A percentile compares a stretch with the other conserved stretches of the same genome.
These are phyloP conservation scores for Gastrodia elata DNA, from an alignment of 106 monocot genomes.

Conservation along the genomic window DNA sequence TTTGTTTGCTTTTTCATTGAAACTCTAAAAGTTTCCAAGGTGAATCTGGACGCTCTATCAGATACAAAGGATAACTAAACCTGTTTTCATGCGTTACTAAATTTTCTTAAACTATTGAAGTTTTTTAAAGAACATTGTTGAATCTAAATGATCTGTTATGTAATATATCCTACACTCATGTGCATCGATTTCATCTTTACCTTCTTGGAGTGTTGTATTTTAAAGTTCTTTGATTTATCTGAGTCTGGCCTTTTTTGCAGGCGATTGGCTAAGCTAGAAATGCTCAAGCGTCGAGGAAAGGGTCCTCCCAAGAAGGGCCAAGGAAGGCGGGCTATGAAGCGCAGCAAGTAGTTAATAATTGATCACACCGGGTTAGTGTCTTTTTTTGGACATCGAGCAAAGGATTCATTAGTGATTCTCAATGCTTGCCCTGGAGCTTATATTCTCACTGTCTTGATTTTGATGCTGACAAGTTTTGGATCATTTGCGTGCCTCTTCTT, in stretches of 20 bases:
- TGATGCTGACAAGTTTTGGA: too few species aligned
- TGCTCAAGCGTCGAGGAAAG: constrained; percentile 89
- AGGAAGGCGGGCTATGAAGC: constrained; percentile 90
- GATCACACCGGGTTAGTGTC: neutral
- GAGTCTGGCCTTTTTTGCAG: constrained; percentile 12
- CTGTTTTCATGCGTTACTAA: neutral
- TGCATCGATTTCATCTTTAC: too few species aligned
- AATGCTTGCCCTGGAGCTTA: too few species aligned
- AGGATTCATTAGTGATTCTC: neutral
- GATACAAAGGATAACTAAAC: neutral
- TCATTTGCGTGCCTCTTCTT: too few species aligned
- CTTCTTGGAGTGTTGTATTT: neutral
- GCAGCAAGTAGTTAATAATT: constrained; percentile 46
- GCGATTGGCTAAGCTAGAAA: constrained; percentile 84
- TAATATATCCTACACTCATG: neutral
- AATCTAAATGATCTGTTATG: neutral
- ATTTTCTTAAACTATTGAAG: neutral
- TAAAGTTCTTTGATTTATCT: neutral
- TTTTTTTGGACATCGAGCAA: neutral
- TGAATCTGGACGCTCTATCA: neutral
- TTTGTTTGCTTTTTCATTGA: neutral
- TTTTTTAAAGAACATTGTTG: neutral
- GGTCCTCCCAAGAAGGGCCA: constrained; percentile 99
- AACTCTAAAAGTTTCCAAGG: neutral
- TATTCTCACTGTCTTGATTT: too few species aligned